Percentiles rank a stretch among this genome's conserved stretches.
These are phyloP conservation scores for Lichtheimia ornata DNA, from an alignment of 371 early-diverging fungal genomes.

Conservation along the genomic window DNA sequence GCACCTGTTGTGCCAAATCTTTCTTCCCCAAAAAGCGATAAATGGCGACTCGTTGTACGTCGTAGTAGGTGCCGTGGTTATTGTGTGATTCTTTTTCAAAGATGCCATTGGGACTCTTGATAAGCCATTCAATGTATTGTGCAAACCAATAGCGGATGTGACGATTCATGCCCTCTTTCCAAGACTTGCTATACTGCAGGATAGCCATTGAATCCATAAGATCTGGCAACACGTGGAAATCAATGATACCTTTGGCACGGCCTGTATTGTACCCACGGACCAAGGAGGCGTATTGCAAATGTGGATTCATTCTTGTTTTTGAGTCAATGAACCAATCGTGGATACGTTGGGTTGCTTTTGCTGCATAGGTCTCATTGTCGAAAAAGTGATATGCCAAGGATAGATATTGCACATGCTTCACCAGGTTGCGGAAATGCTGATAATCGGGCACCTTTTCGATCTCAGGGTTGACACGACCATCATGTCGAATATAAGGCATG, in stretches of 20 bases:
- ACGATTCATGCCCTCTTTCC: slow-evolving; percentile 34
- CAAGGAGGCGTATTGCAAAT: slow-evolving; percentile 48
- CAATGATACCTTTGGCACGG: slow-evolving; percentile 46
- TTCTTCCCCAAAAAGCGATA: slow-evolving; percentile 36
- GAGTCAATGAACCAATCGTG: slow-evolving; percentile 55
- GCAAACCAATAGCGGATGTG: slow-evolving; percentile 45
- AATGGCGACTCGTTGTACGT: slow-evolving; percentile 46
- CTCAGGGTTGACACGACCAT: slow-evolving; percentile 57
- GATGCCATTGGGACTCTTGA: slow-evolving; percentile 40
- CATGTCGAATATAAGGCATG: slow-evolving; percentile 49
- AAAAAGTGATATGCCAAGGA: slow-evolving; percentile 58
- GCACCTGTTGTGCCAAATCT: slow-evolving; percentile 24
- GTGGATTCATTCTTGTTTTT: slow-evolving; percentile 57
- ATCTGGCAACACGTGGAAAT: slow-evolving; percentile 44
- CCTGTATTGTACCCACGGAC: slow-evolving; percentile 46
- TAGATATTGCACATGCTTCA: slow-evolving; percentile 44
- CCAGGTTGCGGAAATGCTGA: slow-evolving; percentile 33
- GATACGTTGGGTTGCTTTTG: slow-evolving; percentile 36
- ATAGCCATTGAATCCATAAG: slow-evolving; percentile 22
- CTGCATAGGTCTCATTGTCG: slow-evolving; percentile 46
- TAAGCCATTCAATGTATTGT: slow-evolving; percentile 50
- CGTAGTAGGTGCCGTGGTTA: slow-evolving; percentile 53
- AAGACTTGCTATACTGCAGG: slow-evolving; percentile 28
- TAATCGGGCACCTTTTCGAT: slow-evolving; percentile 45
- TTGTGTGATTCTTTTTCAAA: slow-evolving; percentile 40